These are phyloP conservation scores for Leccinum longicurvipes DNA, from an alignment of 768 basidiomycete species.

Conservation along the genomic window DNA sequence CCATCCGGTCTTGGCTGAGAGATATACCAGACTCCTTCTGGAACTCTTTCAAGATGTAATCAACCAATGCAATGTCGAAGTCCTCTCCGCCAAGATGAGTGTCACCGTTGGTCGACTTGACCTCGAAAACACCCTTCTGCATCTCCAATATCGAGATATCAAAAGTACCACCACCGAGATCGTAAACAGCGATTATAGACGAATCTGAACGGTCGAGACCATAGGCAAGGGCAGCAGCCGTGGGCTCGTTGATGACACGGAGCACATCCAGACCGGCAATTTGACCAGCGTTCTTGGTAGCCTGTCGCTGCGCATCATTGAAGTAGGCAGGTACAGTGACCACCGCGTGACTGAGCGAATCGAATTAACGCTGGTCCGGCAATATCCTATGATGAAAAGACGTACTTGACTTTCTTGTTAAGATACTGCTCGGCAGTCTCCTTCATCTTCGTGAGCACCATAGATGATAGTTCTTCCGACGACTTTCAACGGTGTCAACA, in stretches of 20 bases:
- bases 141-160: slow-evolving; percentile 99
- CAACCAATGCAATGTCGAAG: slow-evolving; percentile 88
- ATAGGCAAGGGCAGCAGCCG: slow-evolving; percentile 96
- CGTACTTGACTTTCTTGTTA: slow-evolving; percentile 92
- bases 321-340: slow-evolving; percentile 98
- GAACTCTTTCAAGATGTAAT: slow-evolving; percentile 86
- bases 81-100: slow-evolving; percentile 98
- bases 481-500: slow-evolving; percentile 47
- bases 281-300: slow-evolving; percentile 96
- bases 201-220: slow-evolving; percentile 83
- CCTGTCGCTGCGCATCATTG: slow-evolving; percentile 99
- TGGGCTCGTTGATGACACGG: slow-evolving; percentile 98
- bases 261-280: slow-evolving; percentile 97
- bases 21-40: slow-evolving; percentile 88
- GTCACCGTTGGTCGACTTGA: slow-evolving; percentile 99
- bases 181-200: slow-evolving; percentile 95
- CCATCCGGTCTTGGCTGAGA: slow-evolving; percentile 85
- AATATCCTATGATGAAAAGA: background rate
- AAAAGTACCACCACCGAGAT: slow-evolving; percentile 97
- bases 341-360: slow-evolving; percentile 64
- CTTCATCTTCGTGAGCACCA: slow-evolving; percentile 90
- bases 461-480: slow-evolving; percentile 81
- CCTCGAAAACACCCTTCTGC: slow-evolving; percentile 99
- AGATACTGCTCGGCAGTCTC: slow-evolving; percentile 93
- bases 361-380: background rate